Base-by-base conservation (phyloP, 2,329 filamentous ascomycete species). In the Aureobasidium uvarum region DNA sequence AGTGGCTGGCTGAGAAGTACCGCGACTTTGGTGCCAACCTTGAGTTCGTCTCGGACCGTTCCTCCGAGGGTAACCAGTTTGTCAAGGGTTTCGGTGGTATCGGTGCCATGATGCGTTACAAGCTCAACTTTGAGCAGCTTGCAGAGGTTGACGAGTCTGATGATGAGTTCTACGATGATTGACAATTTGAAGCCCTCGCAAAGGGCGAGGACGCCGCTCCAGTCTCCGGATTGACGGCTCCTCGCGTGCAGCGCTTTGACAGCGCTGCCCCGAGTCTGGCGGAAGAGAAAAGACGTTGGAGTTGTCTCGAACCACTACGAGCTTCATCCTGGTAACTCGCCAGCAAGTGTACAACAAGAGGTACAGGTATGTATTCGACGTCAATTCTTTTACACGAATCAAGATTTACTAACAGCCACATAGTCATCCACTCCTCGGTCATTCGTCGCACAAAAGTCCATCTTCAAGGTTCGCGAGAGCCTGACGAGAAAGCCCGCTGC, bases 101-200 rank as follows among this genome's bases (percentile, higher is more conserved):
- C 73, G 95, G 95, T 71, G 94, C 94, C 70, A 89, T 99, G 75
- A 87, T 99, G 77, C 92, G 95, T 73, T 99, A 99, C 88, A 97
- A 97, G 84, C 92, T 99, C 84, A 99, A 99, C 84, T 99, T 99
- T 82, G 96, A 99, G 82, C 96, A 99, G 81, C 86, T 99, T 79
- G 90, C 89, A 79, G 95, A 98, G 78, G 85, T 90, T 75, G 87
- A 90, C 75, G 93, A 96, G 78, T 79, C 81, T 68, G 81, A 83
- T 71, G 81, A 83, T 71, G 94, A 98, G 78, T 94, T 94, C 80
- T 97, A 96, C 83, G 88, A 90, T 78, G 86, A 84, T 85, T 70
- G 66, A 68, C 65, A 66, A 66, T 66, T 63, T 66, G 28, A 58
- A 51, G 36, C 85, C 91, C 91, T 94, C 90, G 90, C 89, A 80